These are phyloP conservation scores for Fusarium subtropicale DNA, from an alignment of 2,329 filamentous ascomycete genomes.

Conservation along the genomic window DNA sequence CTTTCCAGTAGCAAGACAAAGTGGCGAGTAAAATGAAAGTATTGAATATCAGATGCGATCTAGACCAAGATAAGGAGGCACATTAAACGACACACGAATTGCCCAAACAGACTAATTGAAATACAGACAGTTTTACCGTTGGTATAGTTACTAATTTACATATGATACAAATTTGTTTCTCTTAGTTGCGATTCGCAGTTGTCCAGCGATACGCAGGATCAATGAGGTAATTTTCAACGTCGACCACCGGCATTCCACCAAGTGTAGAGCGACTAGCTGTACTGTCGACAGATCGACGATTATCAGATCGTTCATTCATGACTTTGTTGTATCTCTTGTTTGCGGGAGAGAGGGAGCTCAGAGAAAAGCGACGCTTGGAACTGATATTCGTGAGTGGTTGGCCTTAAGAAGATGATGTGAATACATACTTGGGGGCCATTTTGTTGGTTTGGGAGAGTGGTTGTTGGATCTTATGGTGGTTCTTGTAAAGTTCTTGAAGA, in stretches of 20 bases:
- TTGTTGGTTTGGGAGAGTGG: not conserved
- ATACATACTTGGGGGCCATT: slow-evolving; percentile 21
- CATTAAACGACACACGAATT: not conserved
- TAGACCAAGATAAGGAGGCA: too few relatives aligned
- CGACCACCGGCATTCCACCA: slow-evolving; percentile 8
- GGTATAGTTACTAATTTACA: rapidly evolving
- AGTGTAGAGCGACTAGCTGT: slow-evolving; percentile 8
- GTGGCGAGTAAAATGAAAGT: not conserved
- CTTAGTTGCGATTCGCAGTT: slow-evolving; percentile 20
- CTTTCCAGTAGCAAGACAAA: not conserved
- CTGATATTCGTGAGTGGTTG: not conserved
- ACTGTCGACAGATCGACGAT: slow-evolving; percentile 19
- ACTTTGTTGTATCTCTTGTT: slow-evolving; percentile 20
- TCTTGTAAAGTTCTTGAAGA: rapidly evolving
- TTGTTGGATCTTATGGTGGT: too few relatives aligned
- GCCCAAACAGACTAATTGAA: not conserved
- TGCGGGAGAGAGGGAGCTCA: slow-evolving; percentile 16
- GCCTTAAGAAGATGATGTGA: rapidly evolving
- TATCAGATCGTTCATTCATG: slow-evolving; percentile 1
- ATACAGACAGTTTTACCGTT: not conserved
- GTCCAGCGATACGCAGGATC: slow-evolving; percentile 32
- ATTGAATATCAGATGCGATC: too few relatives aligned
- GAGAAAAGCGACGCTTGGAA: slow-evolving; percentile 21
- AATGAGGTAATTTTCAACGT: slow-evolving; percentile 13
- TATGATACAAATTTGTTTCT: rapidly evolving